Percentiles rank a stretch among this genome's conserved stretches.
Conservation (phyloP, 2,329 filamentous ascomycete species). For the Colletotrichum sp. region DNA sequence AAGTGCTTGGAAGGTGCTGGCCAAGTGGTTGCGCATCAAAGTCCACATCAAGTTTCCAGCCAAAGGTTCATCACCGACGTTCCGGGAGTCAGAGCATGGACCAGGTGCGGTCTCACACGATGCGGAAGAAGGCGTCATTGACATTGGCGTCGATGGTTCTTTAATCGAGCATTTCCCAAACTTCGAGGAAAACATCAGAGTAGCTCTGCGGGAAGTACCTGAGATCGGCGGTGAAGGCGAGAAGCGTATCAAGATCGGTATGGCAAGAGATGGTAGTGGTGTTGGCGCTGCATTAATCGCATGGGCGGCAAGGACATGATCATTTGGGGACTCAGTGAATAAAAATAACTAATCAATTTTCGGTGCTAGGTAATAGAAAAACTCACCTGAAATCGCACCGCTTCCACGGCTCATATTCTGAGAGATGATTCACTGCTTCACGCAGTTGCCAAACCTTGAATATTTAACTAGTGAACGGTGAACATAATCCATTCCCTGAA, state of each 20-base stretch:
- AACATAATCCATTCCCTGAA: fast-evolving
- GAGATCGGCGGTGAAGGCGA: constrained; percentile 66
- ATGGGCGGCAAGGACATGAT: constrained; percentile 17
- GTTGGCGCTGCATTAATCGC: constrained; percentile 77
- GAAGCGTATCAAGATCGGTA: constrained; percentile 70
- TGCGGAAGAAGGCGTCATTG: constrained; percentile 51
- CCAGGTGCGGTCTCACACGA: not conserved
- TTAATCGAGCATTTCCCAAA: constrained; percentile 75
- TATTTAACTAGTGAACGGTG: not conserved
- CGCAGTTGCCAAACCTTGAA: not conserved
- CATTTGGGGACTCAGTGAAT: not conserved
- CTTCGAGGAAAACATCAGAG: constrained; percentile 69
- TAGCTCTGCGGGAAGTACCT: constrained; percentile 66
- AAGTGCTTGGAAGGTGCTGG: not conserved
- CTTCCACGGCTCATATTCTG: not conserved
- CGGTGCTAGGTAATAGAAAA: not conserved
- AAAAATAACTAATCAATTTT: not conserved
- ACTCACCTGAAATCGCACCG: not conserved
- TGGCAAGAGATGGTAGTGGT: constrained; percentile 76
- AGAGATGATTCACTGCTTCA: not conserved
- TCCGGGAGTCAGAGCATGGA: fast-evolving
- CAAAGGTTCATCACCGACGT: not conserved
- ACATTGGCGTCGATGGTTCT: constrained; percentile 75
- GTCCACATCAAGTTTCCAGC: not conserved
- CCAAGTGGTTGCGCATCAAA: not conserved